These are phyloP conservation scores for Aspergillus quadrilineatus DNA, from an alignment of 2,329 filamentous ascomycete species.

Conservation along the genomic window DNA sequence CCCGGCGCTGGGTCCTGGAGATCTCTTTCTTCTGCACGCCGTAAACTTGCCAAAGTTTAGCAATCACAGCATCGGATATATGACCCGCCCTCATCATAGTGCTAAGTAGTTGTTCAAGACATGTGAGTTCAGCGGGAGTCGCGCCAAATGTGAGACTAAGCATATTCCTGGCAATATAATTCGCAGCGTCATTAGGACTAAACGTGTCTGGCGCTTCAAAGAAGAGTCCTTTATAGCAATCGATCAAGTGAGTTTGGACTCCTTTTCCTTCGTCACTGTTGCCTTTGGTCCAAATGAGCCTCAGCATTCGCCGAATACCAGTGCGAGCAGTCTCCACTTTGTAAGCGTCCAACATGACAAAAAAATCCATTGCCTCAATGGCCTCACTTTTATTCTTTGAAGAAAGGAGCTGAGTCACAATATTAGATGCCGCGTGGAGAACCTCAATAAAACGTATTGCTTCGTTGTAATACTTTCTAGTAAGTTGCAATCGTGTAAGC, in stretches of 20 bases:
- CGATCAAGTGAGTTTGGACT: constrained; percentile 92
- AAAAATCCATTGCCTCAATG: constrained; percentile 98
- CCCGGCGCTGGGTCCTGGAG: constrained; percentile 83
- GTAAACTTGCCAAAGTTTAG: constrained; percentile 97
- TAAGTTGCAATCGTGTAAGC: constrained; percentile 82
- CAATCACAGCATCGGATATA: constrained; percentile 79
- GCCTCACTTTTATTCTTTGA: constrained; percentile 98
- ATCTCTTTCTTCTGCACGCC: constrained; percentile 91
- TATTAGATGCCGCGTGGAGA: constrained; percentile 75
- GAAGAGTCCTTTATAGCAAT: constrained; percentile 93
- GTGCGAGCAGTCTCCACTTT: constrained; percentile 90
- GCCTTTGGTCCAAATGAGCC: constrained; percentile 98
- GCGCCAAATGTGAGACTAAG: constrained; percentile 97
- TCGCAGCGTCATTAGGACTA: constrained; percentile 83
- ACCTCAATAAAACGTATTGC: constrained; percentile 92
- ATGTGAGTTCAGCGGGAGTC: constrained; percentile 91
- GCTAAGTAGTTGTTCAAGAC: constrained; percentile 86
- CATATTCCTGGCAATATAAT: constrained; percentile 97
- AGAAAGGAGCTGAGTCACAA: constrained; percentile 82
- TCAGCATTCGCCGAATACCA: constrained; percentile 92
- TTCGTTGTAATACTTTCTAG: constrained; percentile 87
- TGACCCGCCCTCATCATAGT: constrained; percentile 97
- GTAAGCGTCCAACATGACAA: constrained; percentile 92
- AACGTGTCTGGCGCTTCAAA: constrained; percentile 93
- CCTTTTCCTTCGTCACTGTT: constrained; percentile 99